Base-by-base conservation (phyloP, 2,329 filamentous ascomycete genomes). In the Fusarium ramigenum region DNA sequence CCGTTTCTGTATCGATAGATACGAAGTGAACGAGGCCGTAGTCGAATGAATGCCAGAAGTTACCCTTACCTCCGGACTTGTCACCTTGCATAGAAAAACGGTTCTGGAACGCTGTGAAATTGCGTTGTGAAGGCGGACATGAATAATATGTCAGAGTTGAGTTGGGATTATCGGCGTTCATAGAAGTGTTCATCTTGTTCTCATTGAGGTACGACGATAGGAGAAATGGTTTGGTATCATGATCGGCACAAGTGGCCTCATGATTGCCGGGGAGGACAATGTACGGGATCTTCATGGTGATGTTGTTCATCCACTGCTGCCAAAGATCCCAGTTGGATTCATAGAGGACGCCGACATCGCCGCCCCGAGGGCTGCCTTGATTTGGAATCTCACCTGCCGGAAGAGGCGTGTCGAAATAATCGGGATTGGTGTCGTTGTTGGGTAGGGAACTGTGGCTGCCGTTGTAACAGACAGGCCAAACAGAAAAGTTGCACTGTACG, bases 281-380 rank as follows among this genome's bases (percentile, higher is more conserved):
- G 1, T 63, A 64, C 0, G 62, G 62, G 7, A 64, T 23, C 10
- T 46, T 63, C 2, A 9, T 34, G 0, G 62, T 64, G 8, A 64
- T 63, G 0, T 23, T 40, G 2, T 64, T 64, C 39, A 64, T 62
- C 58, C 62, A 63, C 25, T 64, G 62, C 7, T 64, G 62, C 62
- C 62, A 64, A 5, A 64, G 58, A 23, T 63, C 62, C 62, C 62
- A 64, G 7, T 64, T 64, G 1, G 58, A 63, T 8, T 63, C 62
- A 1, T 64, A 64, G 11, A 64, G 62, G 5, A 64, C 62, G 0
- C 58, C 32, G 0, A 53, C 4, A 1, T 64, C 62, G 7, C 62
- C 62, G 0, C 58, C 58, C 9, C 62, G 62, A 28, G 62, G 62
- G 4, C 62, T 63, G 0, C 62, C 62, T 25, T 39, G 58, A 14